Evolutionary conservation across 257 asterid genomes (phyloP).

Genomic region (Solanum pimpinellifolium): DNA sequence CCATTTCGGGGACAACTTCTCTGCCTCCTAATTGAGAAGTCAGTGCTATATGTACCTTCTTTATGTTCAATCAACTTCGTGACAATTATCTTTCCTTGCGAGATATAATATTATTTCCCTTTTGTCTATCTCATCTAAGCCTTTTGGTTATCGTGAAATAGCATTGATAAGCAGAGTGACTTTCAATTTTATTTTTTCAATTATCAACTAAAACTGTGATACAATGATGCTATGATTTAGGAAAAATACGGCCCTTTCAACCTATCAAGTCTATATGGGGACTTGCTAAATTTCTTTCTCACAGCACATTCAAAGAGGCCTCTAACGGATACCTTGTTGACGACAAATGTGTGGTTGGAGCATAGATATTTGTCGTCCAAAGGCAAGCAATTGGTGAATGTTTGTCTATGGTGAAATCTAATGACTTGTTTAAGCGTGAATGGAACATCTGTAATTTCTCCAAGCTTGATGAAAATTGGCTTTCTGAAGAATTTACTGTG

Average conservation of each 20-base stretch:
- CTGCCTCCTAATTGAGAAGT: background rate
- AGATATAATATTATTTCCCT: background rate
- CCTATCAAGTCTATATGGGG: slow-evolving; percentile 2
- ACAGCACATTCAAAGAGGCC: background rate
- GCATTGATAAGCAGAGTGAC: background rate
- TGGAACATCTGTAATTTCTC: background rate
- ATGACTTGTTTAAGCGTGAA: background rate
- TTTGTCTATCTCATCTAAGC: background rate
- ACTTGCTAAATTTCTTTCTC: background rate
- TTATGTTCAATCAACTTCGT: background rate
- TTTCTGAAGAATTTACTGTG: background rate
- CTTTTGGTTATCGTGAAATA: no score
- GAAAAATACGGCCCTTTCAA: background rate
- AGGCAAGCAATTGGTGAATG: background rate
- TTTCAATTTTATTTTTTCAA: no score
- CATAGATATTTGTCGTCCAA: background rate
- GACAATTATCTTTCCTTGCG: background rate
- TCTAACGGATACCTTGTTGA: background rate
- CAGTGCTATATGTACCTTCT: slow-evolving; percentile 1
- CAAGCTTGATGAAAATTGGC: background rate
- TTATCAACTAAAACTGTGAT: no score
- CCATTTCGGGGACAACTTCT: background rate
- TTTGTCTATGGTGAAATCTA: background rate
- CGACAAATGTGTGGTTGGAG: slow-evolving; percentile 6
- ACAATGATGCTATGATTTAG: background rate